Evolutionary conservation across 768 basidiomycete species (phyloP).

Genomic region (Collybia sordida): DNA sequence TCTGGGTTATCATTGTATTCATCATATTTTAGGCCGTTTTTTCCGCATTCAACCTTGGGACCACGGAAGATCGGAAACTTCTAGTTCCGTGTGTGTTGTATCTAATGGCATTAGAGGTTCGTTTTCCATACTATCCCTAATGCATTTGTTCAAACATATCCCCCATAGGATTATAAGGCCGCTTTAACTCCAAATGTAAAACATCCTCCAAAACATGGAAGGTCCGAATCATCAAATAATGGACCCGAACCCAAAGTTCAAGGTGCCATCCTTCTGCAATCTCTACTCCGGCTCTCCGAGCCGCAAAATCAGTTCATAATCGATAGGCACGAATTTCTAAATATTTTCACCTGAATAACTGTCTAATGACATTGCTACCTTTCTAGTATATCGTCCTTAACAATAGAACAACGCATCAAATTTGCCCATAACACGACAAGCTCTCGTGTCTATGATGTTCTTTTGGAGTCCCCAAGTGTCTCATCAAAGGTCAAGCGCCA

Average conservation of each 20-base stretch:
- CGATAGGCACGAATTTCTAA: conserved; percentile 52
- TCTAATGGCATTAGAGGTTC: conserved; percentile 50
- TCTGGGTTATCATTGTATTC: too few relatives aligned
- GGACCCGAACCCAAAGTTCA: conserved; percentile 71
- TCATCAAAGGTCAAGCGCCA: conserved; percentile 63
- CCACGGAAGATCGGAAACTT: conserved; percentile 44
- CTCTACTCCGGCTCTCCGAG: conserved; percentile 66
- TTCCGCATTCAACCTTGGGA: conserved; percentile 55
- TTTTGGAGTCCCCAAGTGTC: conserved; percentile 70
- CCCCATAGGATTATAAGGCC: conserved; percentile 20
- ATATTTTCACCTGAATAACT: conserved; percentile 4
- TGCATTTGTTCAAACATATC: not conserved
- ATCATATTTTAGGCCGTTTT: conserved; percentile 50
- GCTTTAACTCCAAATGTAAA: not conserved
- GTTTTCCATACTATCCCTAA: conserved; percentile 4
- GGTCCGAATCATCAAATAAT: conserved; percentile 22
- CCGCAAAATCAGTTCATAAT: conserved; percentile 69
- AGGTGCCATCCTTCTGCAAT: conserved; percentile 85
- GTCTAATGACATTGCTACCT: not conserved
- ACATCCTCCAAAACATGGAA: conserved; percentile 5
- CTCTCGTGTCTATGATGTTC: conserved; percentile 78
- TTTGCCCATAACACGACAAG: conserved; percentile 56
- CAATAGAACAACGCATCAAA: conserved; percentile 55
- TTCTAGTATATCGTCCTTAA: conserved; percentile 56
- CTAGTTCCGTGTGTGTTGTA: conserved; percentile 71